Evolutionary conservation across 495 filamentous ascomycete species (phyloP), one percentile per base, ranked within the genome.

Genomic region (Trichoderma gamsii): DNA sequence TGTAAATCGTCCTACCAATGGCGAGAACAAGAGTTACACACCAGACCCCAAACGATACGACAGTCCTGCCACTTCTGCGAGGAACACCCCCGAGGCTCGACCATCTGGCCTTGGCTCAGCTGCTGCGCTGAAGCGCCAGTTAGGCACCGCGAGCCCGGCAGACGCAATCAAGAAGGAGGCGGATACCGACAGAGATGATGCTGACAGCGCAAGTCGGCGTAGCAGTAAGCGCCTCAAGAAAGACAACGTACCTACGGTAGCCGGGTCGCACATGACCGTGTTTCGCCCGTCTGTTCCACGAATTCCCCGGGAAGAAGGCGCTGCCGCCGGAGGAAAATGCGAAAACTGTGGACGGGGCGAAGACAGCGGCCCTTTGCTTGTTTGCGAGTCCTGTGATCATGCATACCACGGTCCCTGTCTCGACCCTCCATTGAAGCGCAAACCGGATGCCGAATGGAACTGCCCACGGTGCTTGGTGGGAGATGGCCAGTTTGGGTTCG

Each of bases 401-500:
- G 89, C 89, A 11, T 98, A 96, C 71, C 95, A 99, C 74, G 89
- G 87, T 69, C 81, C 87, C 56, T 99, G 95, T 70, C 84, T 99
- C 21, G 95, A 98, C 69, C 93, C 93, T 25, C 90, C 88, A 3
- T 81, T 96, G n/a, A 89, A 90, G 68, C 79, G 82, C 27, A 85
- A 87, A 61, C 90, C 93, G 0, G 92, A 96, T 67, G 86, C 87
- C 63, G 95, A 99, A 70, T 99, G 95, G 95, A 92, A 98, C 75
- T 99, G 95, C 73, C 91, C 95, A 12, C 87, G 92, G 73, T 99
- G 95, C 75, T 83, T 99, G 52, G 96, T 99, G 49, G 95, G 95
- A 52, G 97, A 96, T 44, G 93, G 93, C 44, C 92, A 98, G 73
- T 99, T 97, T 71, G 95, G 95, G 0, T 99, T 99, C 70, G 95